Percentiles rank a stretch among this genome's conserved stretches.
Evolutionary conservation across 345 rosid genomes (phyloP).

Genomic region (Lumnitzera racemosa): DNA sequence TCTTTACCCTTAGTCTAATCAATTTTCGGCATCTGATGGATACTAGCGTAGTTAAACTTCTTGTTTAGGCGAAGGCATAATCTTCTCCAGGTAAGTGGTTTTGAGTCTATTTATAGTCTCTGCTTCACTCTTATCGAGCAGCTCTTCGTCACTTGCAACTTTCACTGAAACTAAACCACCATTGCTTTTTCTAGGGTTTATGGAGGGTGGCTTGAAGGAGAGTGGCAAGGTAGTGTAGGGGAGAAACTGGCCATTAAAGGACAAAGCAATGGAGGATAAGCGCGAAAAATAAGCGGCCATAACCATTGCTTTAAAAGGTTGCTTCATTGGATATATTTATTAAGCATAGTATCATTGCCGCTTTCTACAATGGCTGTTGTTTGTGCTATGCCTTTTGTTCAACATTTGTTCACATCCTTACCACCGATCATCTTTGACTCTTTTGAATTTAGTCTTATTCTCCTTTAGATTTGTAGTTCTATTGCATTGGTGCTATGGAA

Average conservation of each 20-base stretch:
- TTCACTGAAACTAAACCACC: constrained; percentile 34
- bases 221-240: constrained; percentile 24
- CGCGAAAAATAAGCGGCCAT: constrained; percentile 22
- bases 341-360: no score
- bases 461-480: no score
- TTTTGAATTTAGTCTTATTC: no score
- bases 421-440: no score
- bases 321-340: constrained; percentile 25
- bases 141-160: constrained; percentile 41
- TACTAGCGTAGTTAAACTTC: constrained; percentile 72
- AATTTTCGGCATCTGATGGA: constrained; percentile 79
- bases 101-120: constrained; percentile 63
- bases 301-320: not conserved
- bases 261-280: constrained; percentile 42
- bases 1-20: constrained; percentile 58
- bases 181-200: constrained; percentile 18
- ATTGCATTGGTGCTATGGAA: no score
- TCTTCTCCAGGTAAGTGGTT: constrained; percentile 63
- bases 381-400: no score
- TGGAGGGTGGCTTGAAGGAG: constrained; percentile 20
- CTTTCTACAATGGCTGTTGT: no score
- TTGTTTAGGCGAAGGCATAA: constrained; percentile 69
- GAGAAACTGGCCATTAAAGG: constrained; percentile 48
- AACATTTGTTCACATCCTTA: no score
- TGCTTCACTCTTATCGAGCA: constrained; percentile 81